Conservation (phyloP, 1,284 basidiomycete species). For the Cystobasidiaceae sp. region DNA sequence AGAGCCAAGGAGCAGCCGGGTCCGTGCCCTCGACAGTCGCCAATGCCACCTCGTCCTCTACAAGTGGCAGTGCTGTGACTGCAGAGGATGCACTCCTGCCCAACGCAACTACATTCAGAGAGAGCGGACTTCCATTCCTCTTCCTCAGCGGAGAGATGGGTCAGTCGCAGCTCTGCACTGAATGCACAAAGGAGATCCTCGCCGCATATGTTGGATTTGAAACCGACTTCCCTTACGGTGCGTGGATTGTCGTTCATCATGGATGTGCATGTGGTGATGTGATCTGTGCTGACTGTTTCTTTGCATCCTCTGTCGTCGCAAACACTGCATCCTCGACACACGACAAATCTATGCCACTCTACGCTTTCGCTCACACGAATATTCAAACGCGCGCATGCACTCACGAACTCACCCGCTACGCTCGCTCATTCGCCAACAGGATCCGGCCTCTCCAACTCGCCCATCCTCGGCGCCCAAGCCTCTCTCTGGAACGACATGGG, state of each 20-base stretch:
- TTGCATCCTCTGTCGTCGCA: no score
- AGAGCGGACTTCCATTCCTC: conserved; percentile 69
- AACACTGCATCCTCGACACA: no score
- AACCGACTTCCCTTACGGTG: conserved; percentile 60
- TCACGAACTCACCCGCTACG: no score
- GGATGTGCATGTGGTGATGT: not conserved
- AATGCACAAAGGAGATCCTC: conserved; percentile 71
- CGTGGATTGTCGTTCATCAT: not conserved
- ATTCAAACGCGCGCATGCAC: no score
- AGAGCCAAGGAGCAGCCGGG: not conserved
- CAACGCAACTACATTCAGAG: conserved; percentile 61
- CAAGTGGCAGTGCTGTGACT: not conserved
- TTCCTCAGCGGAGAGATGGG: conserved; percentile 59
- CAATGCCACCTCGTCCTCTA: conserved; percentile 8
- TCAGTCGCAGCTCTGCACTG: conserved; percentile 61
- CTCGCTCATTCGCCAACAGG: no score
- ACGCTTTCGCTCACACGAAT: no score
- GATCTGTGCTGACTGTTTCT: not conserved
- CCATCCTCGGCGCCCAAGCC: conserved; percentile 62
- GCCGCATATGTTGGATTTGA: conserved; percentile 71
- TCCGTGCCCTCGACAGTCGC: not conserved
- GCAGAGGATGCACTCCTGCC: conserved; percentile 52
- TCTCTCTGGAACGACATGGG: conserved; percentile 61
- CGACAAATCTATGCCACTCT: no score
- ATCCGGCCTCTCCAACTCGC: conserved; percentile 61